Evolutionary conservation across 2,329 filamentous ascomycete genomes (phyloP).

Genomic region (Sphaerulina musiva): DNA sequence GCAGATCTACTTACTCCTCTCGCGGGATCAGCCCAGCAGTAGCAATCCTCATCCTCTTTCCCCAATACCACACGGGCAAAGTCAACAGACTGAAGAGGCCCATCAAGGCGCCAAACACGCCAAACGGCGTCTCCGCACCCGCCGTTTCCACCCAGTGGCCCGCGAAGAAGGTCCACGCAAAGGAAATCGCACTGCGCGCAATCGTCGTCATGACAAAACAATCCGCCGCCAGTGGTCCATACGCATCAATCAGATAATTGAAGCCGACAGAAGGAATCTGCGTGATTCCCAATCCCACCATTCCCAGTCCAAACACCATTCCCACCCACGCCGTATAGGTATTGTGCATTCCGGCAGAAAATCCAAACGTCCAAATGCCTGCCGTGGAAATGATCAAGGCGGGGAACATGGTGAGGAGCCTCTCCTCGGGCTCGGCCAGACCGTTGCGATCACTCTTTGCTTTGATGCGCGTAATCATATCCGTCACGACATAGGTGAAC

Average conservation of each 20-base stretch:
- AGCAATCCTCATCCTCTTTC: conserved; percentile 39
- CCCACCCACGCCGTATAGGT: conserved; percentile 36
- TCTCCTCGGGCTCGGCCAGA: conserved; percentile 37
- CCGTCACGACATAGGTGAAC: conserved; percentile 36
- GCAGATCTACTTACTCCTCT: not conserved
- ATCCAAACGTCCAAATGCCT: conserved; percentile 38
- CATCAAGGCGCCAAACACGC: conserved; percentile 49
- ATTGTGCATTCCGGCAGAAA: conserved; percentile 34
- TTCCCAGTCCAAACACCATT: conserved; percentile 36
- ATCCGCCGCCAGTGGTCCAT: conserved; percentile 43
- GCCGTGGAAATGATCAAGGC: conserved; percentile 34
- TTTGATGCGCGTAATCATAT: conserved; percentile 34
- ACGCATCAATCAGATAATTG: conserved; percentile 48
- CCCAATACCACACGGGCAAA: conserved; percentile 35
- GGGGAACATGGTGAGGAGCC: conserved; percentile 37
- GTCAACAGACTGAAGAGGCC: conserved; percentile 41
- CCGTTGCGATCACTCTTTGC: conserved; percentile 36
- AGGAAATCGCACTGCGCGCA: conserved; percentile 45
- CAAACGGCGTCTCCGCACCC: conserved; percentile 47
- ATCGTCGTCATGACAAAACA: conserved; percentile 51
- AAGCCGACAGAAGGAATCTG: conserved; percentile 40
- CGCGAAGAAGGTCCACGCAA: conserved; percentile 52
- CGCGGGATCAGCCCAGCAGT: conserved; percentile 28
- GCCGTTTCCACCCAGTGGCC: conserved; percentile 42
- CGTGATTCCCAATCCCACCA: conserved; percentile 39